A percentile compares a stretch with the other conserved stretches of the same genome.
These are phyloP conservation scores for Barbatosphaeria neglecta DNA, from an alignment of 495 filamentous ascomycete genomes.

Conservation along the genomic window DNA sequence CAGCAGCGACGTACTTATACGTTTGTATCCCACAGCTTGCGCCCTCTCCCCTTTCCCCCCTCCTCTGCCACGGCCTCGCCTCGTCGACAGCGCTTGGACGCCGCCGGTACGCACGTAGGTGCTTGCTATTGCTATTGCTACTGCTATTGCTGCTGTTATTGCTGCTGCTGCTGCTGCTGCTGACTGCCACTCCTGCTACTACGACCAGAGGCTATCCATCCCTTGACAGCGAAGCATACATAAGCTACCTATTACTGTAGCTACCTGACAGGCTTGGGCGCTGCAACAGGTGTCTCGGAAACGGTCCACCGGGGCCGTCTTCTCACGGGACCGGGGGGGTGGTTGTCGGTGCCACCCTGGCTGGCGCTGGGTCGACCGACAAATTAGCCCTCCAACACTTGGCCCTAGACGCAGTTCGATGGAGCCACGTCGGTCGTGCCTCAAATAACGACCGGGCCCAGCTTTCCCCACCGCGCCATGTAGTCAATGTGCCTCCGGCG, in stretches of 20 bases:
- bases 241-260: no score
- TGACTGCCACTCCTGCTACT: no score
- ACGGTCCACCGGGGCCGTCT: not conserved
- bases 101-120: not conserved
- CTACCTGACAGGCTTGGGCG: not conserved
- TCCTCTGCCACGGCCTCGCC: not conserved
- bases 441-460: conserved; percentile 15
- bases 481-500: no score
- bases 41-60: not conserved
- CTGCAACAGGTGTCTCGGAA: not conserved
- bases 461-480: conserved; percentile 18
- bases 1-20: not conserved
- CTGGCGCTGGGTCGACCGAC: conserved; percentile 9
- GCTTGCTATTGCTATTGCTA: no score
- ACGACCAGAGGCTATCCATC: not conserved
- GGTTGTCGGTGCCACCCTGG: conserved; percentile 1
- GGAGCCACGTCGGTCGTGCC: conserved; percentile 27
- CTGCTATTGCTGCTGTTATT: no score
- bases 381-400: conserved; percentile 17
- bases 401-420: conserved; percentile 10
- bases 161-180: no score
- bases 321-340: not conserved
- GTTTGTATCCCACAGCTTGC: not conserved
- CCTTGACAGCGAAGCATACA: not conserved
- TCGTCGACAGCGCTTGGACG: not conserved